phyloP scores from a whole-genome alignment of 148 eudicot species.

The Chenopodium quinoa region DNA sequence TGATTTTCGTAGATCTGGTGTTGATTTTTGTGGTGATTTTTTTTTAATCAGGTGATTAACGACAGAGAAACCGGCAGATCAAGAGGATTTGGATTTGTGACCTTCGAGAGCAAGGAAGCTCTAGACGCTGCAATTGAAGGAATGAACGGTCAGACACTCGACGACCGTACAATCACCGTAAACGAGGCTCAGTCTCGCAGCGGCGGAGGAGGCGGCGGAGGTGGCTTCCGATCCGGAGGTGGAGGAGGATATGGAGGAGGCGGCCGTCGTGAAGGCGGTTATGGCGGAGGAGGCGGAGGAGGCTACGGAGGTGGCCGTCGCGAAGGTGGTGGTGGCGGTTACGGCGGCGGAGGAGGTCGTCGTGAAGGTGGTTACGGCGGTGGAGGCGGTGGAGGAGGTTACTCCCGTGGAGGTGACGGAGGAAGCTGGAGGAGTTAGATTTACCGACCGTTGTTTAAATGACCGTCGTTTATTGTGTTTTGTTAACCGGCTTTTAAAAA shows the following conservation, averaged over 20 bases:
- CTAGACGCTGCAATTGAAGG: constrained; percentile 68
- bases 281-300: constrained; percentile 22
- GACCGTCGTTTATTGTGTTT: too few relatives aligned
- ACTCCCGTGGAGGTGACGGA: constrained; percentile 30
- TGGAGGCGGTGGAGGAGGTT: constrained; percentile 23
- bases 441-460: too few relatives aligned
- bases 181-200: constrained; percentile 88
- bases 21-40: neutral
- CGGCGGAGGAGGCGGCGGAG: constrained; percentile 33
- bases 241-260: constrained; percentile 32
- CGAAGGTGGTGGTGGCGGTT: constrained; percentile 2
- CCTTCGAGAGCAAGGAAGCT: constrained; percentile 52
- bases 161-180: constrained; percentile 77
- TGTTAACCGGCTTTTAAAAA: too few relatives aligned
- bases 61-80: constrained; percentile 87
- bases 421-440: constrained; percentile 51
- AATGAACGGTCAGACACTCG: constrained; percentile 78
- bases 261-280: constrained; percentile 23
- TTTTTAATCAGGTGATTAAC: constrained; percentile 18
- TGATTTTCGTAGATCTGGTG: neutral
- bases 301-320: constrained; percentile 19
- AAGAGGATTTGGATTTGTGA: constrained; percentile 83
- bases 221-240: constrained; percentile 20
- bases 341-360: constrained; percentile 28
- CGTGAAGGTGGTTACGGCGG: constrained; percentile 21